phyloP scores from a whole-genome alignment of 345 rosid genomes.

The Punica granatum region DNA sequence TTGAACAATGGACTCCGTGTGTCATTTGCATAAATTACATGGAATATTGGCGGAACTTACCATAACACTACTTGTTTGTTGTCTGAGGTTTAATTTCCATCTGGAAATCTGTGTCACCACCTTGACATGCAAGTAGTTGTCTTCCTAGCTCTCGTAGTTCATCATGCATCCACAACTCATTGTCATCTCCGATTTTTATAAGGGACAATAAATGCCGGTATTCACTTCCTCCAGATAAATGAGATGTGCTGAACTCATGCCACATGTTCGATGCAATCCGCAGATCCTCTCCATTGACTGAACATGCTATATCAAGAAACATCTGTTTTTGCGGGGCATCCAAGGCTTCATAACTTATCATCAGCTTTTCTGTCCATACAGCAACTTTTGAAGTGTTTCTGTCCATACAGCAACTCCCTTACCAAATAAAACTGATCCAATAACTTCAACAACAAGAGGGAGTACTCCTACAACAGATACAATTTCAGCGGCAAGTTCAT shows the following conservation, averaged over 20 bases:
- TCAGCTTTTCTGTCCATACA: background rate
- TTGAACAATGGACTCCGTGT: too few species aligned
- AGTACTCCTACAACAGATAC: constrained; percentile 1
- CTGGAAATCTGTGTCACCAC: too few species aligned
- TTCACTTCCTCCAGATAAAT: background rate
- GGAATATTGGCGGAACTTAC: background rate
- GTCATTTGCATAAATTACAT: background rate
- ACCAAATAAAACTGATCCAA: background rate
- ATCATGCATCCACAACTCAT: too few species aligned
- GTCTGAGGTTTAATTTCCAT: too few species aligned
- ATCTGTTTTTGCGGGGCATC: too few species aligned
- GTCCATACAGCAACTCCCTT: too few species aligned
- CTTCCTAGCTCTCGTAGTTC: too few species aligned
- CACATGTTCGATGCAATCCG: constrained; percentile 2
- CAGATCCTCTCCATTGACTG: background rate
- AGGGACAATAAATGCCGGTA: constrained; percentile 4
- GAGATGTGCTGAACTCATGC: background rate
- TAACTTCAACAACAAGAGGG: constrained; percentile 5
- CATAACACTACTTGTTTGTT: background rate
- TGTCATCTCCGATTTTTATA: too few species aligned
- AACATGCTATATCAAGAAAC: too few species aligned
- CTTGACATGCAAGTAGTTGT: constrained; percentile 6
- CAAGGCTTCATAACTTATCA: too few species aligned
- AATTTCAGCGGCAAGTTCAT: background rate
- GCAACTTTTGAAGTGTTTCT: background rate